Percentiles rank a stretch among this genome's conserved stretches.
Evolutionary conservation across 495 filamentous ascomycete species (phyloP).

Genomic region (Lophiotrema nucula): DNA sequence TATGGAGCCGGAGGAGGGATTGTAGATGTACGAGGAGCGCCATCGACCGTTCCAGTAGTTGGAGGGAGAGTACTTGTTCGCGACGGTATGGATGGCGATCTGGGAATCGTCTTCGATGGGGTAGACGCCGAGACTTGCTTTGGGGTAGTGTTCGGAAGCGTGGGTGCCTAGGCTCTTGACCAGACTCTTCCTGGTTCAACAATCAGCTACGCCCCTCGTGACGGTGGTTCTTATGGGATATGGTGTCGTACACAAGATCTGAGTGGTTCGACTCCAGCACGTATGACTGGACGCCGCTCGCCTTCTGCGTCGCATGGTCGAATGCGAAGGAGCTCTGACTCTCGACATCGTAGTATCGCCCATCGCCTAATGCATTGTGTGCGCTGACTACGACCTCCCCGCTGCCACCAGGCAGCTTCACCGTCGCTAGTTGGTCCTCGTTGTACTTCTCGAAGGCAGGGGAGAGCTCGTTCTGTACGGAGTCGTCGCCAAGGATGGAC

Average conservation of each 20-base stretch:
- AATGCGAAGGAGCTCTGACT: conserved; percentile 82
- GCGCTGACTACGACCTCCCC: conserved; percentile 82
- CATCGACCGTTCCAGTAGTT: conserved; percentile 99
- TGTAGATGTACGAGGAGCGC: conserved; percentile 82
- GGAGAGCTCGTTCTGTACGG: conserved; percentile 65
- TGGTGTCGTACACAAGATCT: conserved; percentile 67
- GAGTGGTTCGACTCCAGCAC: conserved; percentile 74
- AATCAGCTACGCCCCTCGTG: not conserved
- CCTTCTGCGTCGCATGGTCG: conserved; percentile 83
- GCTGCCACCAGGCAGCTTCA: conserved; percentile 83
- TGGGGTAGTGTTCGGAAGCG: conserved; percentile 85
- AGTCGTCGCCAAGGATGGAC: conserved; percentile 69
- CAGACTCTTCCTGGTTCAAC: conserved; percentile 64
- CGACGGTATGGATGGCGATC: conserved; percentile 78
- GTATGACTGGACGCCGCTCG: conserved; percentile 76
- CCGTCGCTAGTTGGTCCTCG: conserved; percentile 83
- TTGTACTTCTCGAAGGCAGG: conserved; percentile 95
- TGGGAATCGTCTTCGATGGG: conserved; percentile 71
- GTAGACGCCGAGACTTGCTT: conserved; percentile 74
- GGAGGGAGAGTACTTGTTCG: conserved; percentile 94
- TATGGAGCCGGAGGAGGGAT: conserved; percentile 59
- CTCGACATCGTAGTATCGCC: conserved; percentile 84
- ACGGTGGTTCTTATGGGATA: not conserved
- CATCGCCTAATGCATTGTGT: conserved; percentile 74
- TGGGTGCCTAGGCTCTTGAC: conserved; percentile 74